Base-by-base conservation (phyloP, 2,329 filamentous ascomycete genomes). In the Incumbomyces lentus region DNA sequence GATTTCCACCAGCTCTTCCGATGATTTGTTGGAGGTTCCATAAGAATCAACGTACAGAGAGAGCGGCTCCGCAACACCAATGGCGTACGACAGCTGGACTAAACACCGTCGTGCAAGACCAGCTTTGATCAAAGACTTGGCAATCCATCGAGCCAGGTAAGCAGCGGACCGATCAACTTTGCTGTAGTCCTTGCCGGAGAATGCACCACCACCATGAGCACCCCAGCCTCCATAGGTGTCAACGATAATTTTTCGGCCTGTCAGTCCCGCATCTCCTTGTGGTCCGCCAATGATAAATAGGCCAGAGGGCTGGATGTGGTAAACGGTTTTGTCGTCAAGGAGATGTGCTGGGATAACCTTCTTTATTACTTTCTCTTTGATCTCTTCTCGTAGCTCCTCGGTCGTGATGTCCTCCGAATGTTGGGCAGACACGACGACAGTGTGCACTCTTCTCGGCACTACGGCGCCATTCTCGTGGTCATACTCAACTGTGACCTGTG, bases 111-210 rank as follows among this genome's bases (percentile, higher is more conserved):
- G 89, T 62, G 86, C 86, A 53, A 98, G 84, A 62, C 84, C 83
- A 60, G 90, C 85, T 62, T 81, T 73, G 60, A 98, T 86, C 56
- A 98, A 80, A 35, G 92, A 98, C 81, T 98, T 98, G 74, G 92
- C 92, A 69, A 98, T 89, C 92, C 92, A 98, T 68, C 92, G 88
- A 59, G 79, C 89, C 60, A 96, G 82, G 75, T 98, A 98, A 64
- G 92, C 92, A 58, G 92, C 92, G 45, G 92, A 96, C 62, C 92
- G 86, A 68, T 98, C 92, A 72, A 98, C 92, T 81, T 98, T 98
- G 79, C 88, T 95, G 82, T 95, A 98, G 71, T 98, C 92, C 84
- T 98, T 98, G 64, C 92, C 92, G 63, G 92, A 96, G 85, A 98
- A 98, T 70, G 92, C 92, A 84, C 92, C 92, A 78, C 92, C 92